These are phyloP conservation scores for Andalucia godoyi DNA, from an alignment of 78 protist species.

Conservation along the genomic window DNA sequence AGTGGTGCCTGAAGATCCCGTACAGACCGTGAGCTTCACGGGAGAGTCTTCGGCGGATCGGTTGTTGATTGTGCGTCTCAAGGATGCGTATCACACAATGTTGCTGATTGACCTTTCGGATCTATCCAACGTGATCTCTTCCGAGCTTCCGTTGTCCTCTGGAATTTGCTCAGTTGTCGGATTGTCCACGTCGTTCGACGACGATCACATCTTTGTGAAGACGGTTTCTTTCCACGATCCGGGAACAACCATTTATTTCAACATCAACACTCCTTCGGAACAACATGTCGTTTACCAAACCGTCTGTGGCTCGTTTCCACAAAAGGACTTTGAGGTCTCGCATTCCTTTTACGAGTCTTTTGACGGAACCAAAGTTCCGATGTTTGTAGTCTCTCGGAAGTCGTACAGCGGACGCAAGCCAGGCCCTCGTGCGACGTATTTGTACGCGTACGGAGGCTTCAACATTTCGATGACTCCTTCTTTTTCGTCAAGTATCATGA, in stretches of 20 bases:
- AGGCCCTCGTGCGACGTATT: constrained; percentile 24
- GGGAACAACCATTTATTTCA: constrained; percentile 12
- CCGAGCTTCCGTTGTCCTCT: no score
- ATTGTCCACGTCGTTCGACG: no score
- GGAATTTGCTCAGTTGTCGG: no score
- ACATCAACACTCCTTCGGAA: neutral
- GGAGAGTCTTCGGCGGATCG: no score
- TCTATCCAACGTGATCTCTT: no score
- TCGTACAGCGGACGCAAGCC: constrained; percentile 2
- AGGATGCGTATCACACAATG: no score
- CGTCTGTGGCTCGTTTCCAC: neutral
- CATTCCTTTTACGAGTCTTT: constrained; percentile 65
- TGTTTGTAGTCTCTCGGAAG: constrained; percentile 59
- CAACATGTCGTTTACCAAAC: neutral
- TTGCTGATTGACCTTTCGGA: no score
- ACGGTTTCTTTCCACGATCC: constrained; percentile 48
- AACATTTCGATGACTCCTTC: constrained; percentile 46
- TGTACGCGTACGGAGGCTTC: constrained; percentile 90
- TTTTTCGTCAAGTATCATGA: constrained; percentile 24
- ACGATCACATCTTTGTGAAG: no score
- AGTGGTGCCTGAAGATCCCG: no score
- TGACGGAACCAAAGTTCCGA: constrained; percentile 81
- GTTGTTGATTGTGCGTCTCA: no score
- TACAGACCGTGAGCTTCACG: no score
- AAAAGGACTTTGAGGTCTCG: constrained; percentile 22